Evolutionary conservation across 2,329 filamentous ascomycete species (phyloP), one percentile per base, ranked within the genome.

Genomic region (Basipetospora chlamydospora): DNA sequence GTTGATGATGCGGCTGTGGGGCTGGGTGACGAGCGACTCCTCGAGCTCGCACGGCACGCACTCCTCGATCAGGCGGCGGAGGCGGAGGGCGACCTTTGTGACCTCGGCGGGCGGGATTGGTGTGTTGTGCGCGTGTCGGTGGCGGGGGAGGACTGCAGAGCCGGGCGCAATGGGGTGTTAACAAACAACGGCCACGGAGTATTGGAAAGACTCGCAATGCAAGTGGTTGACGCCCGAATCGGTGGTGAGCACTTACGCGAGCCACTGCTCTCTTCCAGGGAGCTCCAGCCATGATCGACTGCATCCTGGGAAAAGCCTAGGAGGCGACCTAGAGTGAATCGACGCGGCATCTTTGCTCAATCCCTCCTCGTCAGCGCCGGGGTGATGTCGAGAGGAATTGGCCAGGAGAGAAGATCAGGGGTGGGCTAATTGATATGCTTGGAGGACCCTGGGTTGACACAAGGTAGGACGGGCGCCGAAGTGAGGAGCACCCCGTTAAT

Each of bases 31-130:
- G 39, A 72, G 64, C 5, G 66, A 66, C 51, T 83, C 75, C 40
- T 90, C 79, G 26, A 98, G 67, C 56, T 98, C 90, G 61, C 84
- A 95, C 2, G 88, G 83, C 18, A 98, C 73, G 38, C 86, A 79
- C 53, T 86, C 73, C 57, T 94, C 86, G 48, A 98, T 77, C 47
- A 94, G 76, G 53, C 92, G 85, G 49, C 88, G 92, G 44, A 98
- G 66, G 39, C 86, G 83, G 12, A 98, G 70, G 18, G 87, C 88
- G 39, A 92, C 70, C 53, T 87, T 87, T 42, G 88, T 95, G 42
- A 95, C 87, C 48, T 90, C 80, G 41, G 70, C 66, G 10, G 87
- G 67, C 1, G 83, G 73, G 25, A 88, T 76, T 20, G 80, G 75
- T 9, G 82, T 77, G 29, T 77, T 59, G 1, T 64, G 53, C 10